Percentiles rank a stretch among this genome's conserved stretches.
These are phyloP conservation scores for Entophlyctis luteolus DNA, from an alignment of 192 early-diverging fungal species.

Conservation along the genomic window DNA sequence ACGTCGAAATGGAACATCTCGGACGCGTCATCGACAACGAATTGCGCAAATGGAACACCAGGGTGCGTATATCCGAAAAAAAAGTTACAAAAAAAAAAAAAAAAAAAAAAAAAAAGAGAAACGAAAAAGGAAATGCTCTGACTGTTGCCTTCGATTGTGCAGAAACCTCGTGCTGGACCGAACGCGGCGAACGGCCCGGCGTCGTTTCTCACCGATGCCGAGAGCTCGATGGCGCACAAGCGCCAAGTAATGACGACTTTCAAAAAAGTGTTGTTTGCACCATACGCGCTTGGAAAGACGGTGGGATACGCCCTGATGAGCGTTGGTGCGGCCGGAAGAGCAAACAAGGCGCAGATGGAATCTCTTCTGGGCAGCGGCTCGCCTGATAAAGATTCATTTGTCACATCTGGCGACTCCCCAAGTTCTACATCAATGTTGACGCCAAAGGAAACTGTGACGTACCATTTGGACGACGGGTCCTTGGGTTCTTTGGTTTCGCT, in stretches of 20 bases:
- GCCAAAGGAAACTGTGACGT: slow-evolving; percentile 49
- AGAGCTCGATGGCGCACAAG: slow-evolving; percentile 49
- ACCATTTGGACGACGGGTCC: slow-evolving; percentile 55
- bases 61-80: no score
- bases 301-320: slow-evolving; percentile 14
- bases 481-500: slow-evolving; percentile 67
- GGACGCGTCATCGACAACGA: slow-evolving; percentile 51
- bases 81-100: no score
- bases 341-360: slow-evolving; percentile 13
- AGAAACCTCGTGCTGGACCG: slow-evolving; percentile 25
- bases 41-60: slow-evolving; percentile 66
- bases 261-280: slow-evolving; percentile 54
- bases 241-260: slow-evolving; percentile 53
- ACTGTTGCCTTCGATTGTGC: not conserved
- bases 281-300: slow-evolving; percentile 43
- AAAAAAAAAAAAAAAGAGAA: no score
- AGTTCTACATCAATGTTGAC: not conserved
- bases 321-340: slow-evolving; percentile 8
- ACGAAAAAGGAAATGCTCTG: no score
- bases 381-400: not conserved
- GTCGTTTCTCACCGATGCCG: slow-evolving; percentile 41
- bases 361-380: slow-evolving; percentile 2
- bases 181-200: slow-evolving; percentile 16
- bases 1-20: slow-evolving; percentile 63
- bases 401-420: not conserved